A percentile compares a stretch with the other conserved stretches of the same genome.
phyloP scores from a whole-genome alignment of 2,329 filamentous ascomycete genomes.

The Hypoxylon sp. region DNA sequence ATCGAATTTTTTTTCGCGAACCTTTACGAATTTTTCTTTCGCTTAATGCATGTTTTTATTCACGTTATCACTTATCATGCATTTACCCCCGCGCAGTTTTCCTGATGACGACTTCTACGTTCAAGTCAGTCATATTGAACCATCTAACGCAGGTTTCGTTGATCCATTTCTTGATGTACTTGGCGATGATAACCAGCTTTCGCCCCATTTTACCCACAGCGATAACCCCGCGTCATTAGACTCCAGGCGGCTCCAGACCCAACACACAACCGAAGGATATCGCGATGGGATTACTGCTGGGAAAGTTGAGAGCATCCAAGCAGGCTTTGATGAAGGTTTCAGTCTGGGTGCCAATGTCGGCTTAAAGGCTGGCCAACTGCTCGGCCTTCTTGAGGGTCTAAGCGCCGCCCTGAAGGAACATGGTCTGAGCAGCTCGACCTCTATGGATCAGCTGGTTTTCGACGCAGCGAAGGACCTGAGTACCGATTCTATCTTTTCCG shows the following conservation, averaged over 20 bases:
- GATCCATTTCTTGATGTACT: constrained; percentile 18
- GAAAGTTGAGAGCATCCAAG: constrained; percentile 80
- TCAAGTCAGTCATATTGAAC: neutral
- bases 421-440: constrained; percentile 37
- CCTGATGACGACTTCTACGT: constrained; percentile 9
- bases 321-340: constrained; percentile 92
- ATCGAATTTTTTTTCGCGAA: neutral
- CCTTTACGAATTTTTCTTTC: neutral
- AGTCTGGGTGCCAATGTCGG: constrained; percentile 84
- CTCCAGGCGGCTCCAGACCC: constrained; percentile 75
- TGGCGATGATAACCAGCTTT: constrained; percentile 19
- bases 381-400: constrained; percentile 82
- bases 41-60: neutral
- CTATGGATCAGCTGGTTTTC: constrained; percentile 49
- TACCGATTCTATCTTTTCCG: constrained; percentile 69
- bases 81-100: constrained; percentile 1
- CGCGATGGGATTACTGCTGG: constrained; percentile 83
- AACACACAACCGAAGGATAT: constrained; percentile 87
- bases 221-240: constrained; percentile 62
- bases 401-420: constrained; percentile 54
- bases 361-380: constrained; percentile 73
- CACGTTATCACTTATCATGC: neutral
- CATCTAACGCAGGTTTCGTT: neutral
- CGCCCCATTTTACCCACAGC: constrained; percentile 7
- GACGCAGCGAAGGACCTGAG: constrained; percentile 67